Evolutionary conservation across 495 filamentous ascomycete species (phyloP).

Genomic region (Zalerion maritima): DNA sequence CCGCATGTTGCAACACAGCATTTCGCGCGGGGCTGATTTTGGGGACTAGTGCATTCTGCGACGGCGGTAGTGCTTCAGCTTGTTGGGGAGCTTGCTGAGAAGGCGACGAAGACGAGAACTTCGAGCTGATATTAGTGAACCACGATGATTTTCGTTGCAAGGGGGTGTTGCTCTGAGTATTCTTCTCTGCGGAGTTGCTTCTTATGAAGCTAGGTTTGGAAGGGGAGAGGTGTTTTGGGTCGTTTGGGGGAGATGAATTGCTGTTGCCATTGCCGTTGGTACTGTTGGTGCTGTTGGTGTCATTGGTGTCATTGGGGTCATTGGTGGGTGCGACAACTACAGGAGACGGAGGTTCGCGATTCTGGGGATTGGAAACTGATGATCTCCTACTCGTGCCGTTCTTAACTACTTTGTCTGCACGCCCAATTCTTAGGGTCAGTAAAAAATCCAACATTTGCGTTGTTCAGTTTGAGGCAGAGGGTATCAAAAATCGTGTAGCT

Average conservation of each 20-base stretch:
- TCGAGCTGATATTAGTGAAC: slow-evolving; percentile 85
- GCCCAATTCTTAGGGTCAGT: neutral
- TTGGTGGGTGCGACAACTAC: slow-evolving; percentile 9
- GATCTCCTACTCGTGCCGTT: neutral
- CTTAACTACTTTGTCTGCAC: neutral
- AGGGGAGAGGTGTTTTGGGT: neutral
- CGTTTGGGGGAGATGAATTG: slow-evolving; percentile 2
- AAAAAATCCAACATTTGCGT: slow-evolving; percentile 9
- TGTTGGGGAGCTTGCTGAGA: slow-evolving; percentile 29
- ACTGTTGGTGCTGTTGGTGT: slow-evolving; percentile 2
- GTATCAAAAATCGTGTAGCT: slow-evolving; percentile 4
- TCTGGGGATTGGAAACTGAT: neutral
- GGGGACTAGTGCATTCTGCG: slow-evolving; percentile 41
- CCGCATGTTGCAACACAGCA: slow-evolving; percentile 35
- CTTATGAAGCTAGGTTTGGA: slow-evolving; percentile 13
- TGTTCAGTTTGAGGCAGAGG: slow-evolving; percentile 10
- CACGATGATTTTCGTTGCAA: slow-evolving; percentile 59
- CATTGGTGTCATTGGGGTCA: slow-evolving; percentile 2
- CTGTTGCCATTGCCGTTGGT: slow-evolving; percentile 5
- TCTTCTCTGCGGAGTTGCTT: slow-evolving; percentile 22
- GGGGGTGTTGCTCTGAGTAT: slow-evolving; percentile 14
- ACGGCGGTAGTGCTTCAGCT: slow-evolving; percentile 22
- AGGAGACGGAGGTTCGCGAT: neutral
- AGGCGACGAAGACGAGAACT: slow-evolving; percentile 76
- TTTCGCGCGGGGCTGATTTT: slow-evolving; percentile 36